Evolutionary conservation across 805 yeast species (phyloP).

Genomic region (Monosporozyma servazzii): DNA sequence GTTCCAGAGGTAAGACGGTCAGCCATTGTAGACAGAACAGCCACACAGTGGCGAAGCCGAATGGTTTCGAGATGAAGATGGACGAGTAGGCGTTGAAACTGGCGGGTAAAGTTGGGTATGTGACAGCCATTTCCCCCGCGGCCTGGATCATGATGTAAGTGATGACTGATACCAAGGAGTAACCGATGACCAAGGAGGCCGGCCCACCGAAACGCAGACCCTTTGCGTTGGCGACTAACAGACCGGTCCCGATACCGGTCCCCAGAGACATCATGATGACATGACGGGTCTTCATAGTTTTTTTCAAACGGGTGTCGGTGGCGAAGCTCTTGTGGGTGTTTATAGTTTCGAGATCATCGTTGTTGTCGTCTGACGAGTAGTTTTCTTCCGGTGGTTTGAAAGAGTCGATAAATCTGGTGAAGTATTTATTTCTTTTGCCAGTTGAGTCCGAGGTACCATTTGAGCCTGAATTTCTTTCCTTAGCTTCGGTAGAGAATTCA

Average conservation of each 20-base stretch:
- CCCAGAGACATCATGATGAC: constrained; percentile 71
- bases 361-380: neutral
- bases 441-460: no score
- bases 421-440: neutral
- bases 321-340: constrained; percentile 5
- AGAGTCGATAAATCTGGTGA: constrained; percentile 15
- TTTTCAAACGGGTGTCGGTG: constrained; percentile 11
- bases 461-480: neutral
- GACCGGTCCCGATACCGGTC: constrained; percentile 75
- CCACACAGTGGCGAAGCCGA: constrained; percentile 70
- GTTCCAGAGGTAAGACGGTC: constrained; percentile 55
- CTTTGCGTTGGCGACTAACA: constrained; percentile 47
- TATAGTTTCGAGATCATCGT: constrained; percentile 8
- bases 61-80: constrained; percentile 49
- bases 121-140: constrained; percentile 36
- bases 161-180: constrained; percentile 47
- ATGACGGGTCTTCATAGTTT: constrained; percentile 34
- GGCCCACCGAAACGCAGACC: constrained; percentile 39
- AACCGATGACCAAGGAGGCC: constrained; percentile 42
- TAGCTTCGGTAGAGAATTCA: neutral
- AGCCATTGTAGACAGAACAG: constrained; percentile 56
- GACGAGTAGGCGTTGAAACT: constrained; percentile 34
- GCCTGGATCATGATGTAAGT: constrained; percentile 49
- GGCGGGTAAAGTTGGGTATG: constrained; percentile 33
- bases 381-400: constrained; percentile 16